phyloP scores from a whole-genome alignment of 495 filamentous ascomycete genomes.

The Daldinia concentrica region DNA sequence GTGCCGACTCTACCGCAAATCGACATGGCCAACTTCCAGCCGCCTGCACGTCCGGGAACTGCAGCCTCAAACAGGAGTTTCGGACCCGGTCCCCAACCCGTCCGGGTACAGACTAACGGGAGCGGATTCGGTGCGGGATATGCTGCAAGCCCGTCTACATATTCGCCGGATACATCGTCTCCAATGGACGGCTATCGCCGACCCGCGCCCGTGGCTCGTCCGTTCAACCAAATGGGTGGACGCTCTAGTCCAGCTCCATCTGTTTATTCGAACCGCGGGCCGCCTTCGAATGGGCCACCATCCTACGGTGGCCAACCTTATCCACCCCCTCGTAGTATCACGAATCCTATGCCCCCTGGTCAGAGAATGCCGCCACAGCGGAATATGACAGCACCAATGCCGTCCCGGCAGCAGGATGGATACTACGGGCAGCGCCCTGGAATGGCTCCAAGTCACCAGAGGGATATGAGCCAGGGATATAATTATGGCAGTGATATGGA shows the following conservation, averaged over 20 bases:
- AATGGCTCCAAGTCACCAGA: constrained; percentile 29
- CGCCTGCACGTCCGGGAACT: constrained; percentile 48
- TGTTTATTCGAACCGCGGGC: constrained; percentile 46
- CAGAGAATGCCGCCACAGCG: constrained; percentile 54
- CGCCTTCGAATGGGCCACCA: constrained; percentile 32
- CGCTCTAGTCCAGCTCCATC: constrained; percentile 54
- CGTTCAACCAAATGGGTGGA: constrained; percentile 41
- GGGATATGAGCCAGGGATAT: constrained; percentile 43
- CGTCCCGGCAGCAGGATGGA: constrained; percentile 43
- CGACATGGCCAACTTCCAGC: constrained; percentile 48
- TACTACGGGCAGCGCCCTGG: constrained; percentile 39
- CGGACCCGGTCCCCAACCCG: constrained; percentile 51
- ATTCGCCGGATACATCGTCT: constrained; percentile 45
- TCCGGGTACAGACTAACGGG: constrained; percentile 39
- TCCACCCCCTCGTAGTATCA: constrained; percentile 52
- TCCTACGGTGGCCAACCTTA: constrained; percentile 33
- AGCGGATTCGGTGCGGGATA: constrained; percentile 39
- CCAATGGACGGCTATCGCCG: constrained; percentile 43
- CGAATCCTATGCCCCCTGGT: constrained; percentile 48
- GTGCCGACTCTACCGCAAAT: constrained; percentile 54
- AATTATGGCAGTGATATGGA: constrained; percentile 50
- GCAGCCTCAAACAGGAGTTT: constrained; percentile 53
- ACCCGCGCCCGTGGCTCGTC: constrained; percentile 37
- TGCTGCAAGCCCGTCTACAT: constrained; percentile 46
- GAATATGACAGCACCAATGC: constrained; percentile 62